These are phyloP conservation scores for Auricularia sp. DNA, from an alignment of 768 basidiomycete genomes.

Conservation along the genomic window DNA sequence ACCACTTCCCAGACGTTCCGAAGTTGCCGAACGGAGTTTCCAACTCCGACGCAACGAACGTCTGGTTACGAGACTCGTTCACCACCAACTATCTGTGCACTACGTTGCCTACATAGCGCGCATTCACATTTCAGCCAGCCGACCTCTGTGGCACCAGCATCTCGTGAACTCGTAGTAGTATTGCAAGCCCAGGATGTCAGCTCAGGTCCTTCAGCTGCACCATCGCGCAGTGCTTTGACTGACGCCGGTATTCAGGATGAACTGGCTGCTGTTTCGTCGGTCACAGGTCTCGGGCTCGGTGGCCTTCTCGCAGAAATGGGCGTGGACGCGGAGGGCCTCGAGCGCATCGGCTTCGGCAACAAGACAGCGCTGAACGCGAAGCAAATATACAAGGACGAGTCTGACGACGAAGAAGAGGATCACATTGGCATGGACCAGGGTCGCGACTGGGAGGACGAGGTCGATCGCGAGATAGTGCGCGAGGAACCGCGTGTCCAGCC, in stretches of 20 bases:
- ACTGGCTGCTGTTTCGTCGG: not conserved
- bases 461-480: conserved; percentile 41
- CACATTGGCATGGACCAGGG: conserved; percentile 70
- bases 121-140: too few species aligned
- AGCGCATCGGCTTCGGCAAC: not conserved
- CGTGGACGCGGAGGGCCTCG: not conserved
- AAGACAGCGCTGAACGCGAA: conserved; percentile 36
- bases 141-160: too few species aligned
- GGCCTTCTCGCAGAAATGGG: not conserved
- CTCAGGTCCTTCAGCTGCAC: not conserved
- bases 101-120: too few species aligned
- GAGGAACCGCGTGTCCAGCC: conserved; percentile 7
- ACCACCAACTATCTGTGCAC: too few species aligned
- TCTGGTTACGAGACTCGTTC: too few species aligned
- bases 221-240: not conserved
- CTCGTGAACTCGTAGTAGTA: too few species aligned
- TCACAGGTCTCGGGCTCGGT: not conserved
- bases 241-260: not conserved
- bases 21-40: too few species aligned
- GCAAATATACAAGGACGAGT: conserved; percentile 76
- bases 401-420: conserved; percentile 39
- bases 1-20: too few species aligned
- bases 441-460: conserved; percentile 82
- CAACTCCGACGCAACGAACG: too few species aligned
- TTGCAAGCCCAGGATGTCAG: not conserved